Evolutionary conservation across 345 rosid genomes (phyloP).

Genomic region (Iberis pinnata): DNA sequence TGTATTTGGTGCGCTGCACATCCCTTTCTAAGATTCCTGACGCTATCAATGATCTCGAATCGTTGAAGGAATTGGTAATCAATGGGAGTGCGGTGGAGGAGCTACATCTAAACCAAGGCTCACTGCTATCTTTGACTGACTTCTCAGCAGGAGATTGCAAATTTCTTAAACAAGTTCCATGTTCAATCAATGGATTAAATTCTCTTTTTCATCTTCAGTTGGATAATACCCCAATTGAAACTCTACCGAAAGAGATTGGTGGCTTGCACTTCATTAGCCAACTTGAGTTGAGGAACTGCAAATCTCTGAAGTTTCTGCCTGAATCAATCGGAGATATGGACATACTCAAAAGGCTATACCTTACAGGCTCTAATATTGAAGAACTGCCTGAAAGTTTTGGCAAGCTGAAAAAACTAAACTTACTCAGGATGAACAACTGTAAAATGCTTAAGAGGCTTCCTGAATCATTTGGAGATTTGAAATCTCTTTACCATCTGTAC

Average conservation of each 20-base stretch:
- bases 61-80: slow-evolving; percentile 18
- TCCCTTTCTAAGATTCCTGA: slow-evolving; percentile 23
- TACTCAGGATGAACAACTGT: slow-evolving; percentile 15
- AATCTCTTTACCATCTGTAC: slow-evolving; percentile 9
- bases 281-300: slow-evolving; percentile 18
- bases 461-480: slow-evolving; percentile 24
- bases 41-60: slow-evolving; percentile 13
- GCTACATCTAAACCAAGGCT: slow-evolving; percentile 1
- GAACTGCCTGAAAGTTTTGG: slow-evolving; percentile 20
- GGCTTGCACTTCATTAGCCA: background rate
- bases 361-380: slow-evolving; percentile 23
- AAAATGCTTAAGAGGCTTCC: slow-evolving; percentile 25
- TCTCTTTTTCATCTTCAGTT: slow-evolving; percentile 24
- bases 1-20: slow-evolving; percentile 7
- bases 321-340: slow-evolving; percentile 19
- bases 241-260: slow-evolving; percentile 21
- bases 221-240: slow-evolving; percentile 5
- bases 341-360: slow-evolving; percentile 6
- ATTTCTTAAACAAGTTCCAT: slow-evolving; percentile 9
- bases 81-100: slow-evolving; percentile 15
- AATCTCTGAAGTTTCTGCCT: slow-evolving; percentile 12
- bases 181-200: slow-evolving; percentile 23
- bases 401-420: slow-evolving; percentile 13
- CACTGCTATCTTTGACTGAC: slow-evolving; percentile 15
- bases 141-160: slow-evolving; percentile 20